Conservation (phyloP, 2,329 filamentous ascomycete species). For the Phoma sp. region DNA sequence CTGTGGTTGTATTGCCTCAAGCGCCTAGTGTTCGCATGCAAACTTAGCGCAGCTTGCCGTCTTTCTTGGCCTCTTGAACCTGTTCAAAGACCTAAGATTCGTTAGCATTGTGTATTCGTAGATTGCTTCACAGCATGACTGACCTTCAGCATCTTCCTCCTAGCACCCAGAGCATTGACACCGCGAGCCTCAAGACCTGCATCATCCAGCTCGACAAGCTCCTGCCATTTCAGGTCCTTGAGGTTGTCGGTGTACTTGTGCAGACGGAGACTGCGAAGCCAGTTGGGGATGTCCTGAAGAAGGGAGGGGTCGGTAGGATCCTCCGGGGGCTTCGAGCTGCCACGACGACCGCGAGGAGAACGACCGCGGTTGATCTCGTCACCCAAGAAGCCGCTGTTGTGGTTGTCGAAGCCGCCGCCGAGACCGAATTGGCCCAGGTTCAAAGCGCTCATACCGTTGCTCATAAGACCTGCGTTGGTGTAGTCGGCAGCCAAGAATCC, state of each 20-base stretch:
- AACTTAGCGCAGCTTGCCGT: slow-evolving; percentile 48
- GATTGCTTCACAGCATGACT: slow-evolving; percentile 21
- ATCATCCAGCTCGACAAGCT: slow-evolving; percentile 89
- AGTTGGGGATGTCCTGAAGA: slow-evolving; percentile 92
- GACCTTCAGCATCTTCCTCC: slow-evolving; percentile 97
- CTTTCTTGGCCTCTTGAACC: slow-evolving; percentile 70
- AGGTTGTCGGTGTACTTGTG: slow-evolving; percentile 99
- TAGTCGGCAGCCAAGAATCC: slow-evolving; percentile 93
- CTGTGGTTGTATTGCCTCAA: not conserved
- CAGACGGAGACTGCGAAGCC: slow-evolving; percentile 90
- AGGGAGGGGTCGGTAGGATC: slow-evolving; percentile 91
- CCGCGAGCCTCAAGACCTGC: slow-evolving; percentile 90
- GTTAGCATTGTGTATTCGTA: slow-evolving; percentile 35
- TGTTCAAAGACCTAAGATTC: slow-evolving; percentile 80
- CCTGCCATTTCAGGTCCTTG: slow-evolving; percentile 96
- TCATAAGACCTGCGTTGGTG: slow-evolving; percentile 71
- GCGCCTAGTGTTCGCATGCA: not conserved
- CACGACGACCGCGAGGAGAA: slow-evolving; percentile 88
- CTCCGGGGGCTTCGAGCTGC: slow-evolving; percentile 96
- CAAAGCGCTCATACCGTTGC: slow-evolving; percentile 72
- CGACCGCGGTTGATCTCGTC: slow-evolving; percentile 89
- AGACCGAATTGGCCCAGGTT: slow-evolving; percentile 73
- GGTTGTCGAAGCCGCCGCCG: slow-evolving; percentile 58
- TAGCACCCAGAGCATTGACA: slow-evolving; percentile 91
- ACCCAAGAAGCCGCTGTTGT: slow-evolving; percentile 78